A percentile compares a stretch with the other conserved stretches of the same genome.
Conservation (phyloP, 1,284 basidiomycete genomes). For the Trichosporon sp. region DNA sequence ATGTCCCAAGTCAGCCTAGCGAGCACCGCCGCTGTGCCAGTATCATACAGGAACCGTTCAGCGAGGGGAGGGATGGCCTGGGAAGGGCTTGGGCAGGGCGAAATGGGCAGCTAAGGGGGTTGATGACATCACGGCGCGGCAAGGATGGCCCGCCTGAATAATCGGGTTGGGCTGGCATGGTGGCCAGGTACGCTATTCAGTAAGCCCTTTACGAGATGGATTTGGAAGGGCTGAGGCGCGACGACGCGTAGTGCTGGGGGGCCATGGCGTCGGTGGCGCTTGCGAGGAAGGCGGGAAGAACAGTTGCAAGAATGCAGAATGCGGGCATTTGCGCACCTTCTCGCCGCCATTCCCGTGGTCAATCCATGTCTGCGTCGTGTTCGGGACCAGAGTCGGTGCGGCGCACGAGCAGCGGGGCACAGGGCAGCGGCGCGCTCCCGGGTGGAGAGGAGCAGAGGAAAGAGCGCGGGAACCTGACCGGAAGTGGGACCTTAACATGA, state of each 20-base stretch:
- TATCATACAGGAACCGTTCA: not conserved
- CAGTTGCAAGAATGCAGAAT: not conserved
- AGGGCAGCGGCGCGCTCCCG: not conserved
- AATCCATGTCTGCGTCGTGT: not conserved
- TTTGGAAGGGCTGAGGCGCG: not conserved
- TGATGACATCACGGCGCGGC: not conserved
- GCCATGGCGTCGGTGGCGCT: not conserved
- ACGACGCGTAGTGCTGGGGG: not conserved
- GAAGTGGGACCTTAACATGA: not conserved
- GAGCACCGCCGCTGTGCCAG: not conserved
- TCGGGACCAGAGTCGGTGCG: not conserved
- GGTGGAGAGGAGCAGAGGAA: not conserved
- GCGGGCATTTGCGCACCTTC: not conserved
- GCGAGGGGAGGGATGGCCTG: not conserved
- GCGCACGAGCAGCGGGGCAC: too few species aligned
- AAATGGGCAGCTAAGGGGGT: not conserved
- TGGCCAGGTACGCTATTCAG: not conserved
- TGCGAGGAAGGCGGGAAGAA: not conserved
- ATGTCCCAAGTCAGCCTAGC: not conserved
- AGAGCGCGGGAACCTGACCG: not conserved
- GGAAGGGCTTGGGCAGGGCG: not conserved
- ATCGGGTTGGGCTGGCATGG: not conserved
- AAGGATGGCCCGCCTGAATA: not conserved
- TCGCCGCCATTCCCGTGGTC: not conserved
- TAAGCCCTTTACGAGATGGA: not conserved